Evolutionary conservation across 352 stramenopile species (phyloP).

Genomic region (Globisporangium nagaii): DNA sequence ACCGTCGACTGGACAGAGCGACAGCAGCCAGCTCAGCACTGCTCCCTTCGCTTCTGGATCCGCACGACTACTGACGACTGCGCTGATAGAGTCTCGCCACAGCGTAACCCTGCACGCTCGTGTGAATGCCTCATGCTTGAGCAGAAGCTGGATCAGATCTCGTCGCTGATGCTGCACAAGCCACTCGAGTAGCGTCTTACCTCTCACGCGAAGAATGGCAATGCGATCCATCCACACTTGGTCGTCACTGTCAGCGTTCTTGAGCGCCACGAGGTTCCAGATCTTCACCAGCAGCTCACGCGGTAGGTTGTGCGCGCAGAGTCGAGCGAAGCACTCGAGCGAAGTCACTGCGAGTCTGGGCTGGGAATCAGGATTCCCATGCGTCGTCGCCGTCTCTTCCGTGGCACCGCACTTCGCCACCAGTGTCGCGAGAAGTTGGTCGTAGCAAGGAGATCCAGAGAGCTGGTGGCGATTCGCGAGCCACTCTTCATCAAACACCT

Average conservation of each 20-base stretch:
- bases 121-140: background rate
- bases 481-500: slow-evolving; percentile 2
- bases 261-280: background rate
- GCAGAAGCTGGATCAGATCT: slow-evolving; percentile 17
- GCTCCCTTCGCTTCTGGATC: background rate
- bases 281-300: slow-evolving; percentile 8
- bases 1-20: background rate
- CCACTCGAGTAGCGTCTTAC: slow-evolving; percentile 26
- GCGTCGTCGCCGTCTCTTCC: background rate
- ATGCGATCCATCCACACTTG: background rate
- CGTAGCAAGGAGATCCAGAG: background rate
- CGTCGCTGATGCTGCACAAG: slow-evolving; percentile 13
- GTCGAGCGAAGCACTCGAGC: slow-evolving; percentile 14
- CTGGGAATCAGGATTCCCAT: no score
- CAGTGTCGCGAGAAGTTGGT: background rate
- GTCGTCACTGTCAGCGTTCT: background rate
- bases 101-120: background rate
- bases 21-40: background rate
- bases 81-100: background rate
- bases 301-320: slow-evolving; percentile 24
- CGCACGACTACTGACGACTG: background rate
- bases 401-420: slow-evolving; percentile 1
- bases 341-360: background rate
- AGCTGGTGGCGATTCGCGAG: background rate
- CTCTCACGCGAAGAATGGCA: slow-evolving; percentile 11